phyloP scores from a whole-genome alignment of 768 basidiomycete genomes.

The Pleurotus cornucopiae region DNA sequence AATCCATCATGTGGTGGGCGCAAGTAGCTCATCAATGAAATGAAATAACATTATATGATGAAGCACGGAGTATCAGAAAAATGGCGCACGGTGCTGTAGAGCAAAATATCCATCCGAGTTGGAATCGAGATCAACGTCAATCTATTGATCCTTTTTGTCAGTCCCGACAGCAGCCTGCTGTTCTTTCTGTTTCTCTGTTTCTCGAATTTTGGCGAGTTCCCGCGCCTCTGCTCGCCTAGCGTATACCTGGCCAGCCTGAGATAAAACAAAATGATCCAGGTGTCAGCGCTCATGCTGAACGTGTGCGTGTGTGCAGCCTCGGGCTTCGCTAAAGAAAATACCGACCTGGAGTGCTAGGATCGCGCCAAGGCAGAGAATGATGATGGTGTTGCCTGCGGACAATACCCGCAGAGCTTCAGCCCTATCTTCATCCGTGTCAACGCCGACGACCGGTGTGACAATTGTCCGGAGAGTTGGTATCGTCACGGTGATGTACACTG shows the following conservation, averaged over 20 bases:
- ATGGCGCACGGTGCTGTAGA: slow-evolving; percentile 7
- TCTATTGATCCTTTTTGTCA: slow-evolving; percentile 37
- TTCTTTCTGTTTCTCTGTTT: slow-evolving; percentile 27
- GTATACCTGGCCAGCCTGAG: slow-evolving; percentile 82
- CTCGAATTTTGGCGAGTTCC: slow-evolving; percentile 28
- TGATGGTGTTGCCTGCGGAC: slow-evolving; percentile 84
- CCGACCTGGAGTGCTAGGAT: slow-evolving; percentile 73
- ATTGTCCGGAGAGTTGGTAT: slow-evolving; percentile 77
- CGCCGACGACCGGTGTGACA: slow-evolving; percentile 47
- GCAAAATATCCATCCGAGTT: neutral
- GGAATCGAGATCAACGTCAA: neutral
- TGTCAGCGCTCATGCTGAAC: slow-evolving; percentile 2
- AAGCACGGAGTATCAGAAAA: neutral
- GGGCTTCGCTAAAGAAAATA: slow-evolving; percentile 12
- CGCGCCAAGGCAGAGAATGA: slow-evolving; percentile 61
- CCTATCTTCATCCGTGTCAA: slow-evolving; percentile 60
- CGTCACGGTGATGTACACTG: slow-evolving; percentile 81
- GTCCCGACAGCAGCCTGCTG: slow-evolving; percentile 19
- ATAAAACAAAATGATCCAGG: slow-evolving; percentile 9
- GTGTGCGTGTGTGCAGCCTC: neutral
- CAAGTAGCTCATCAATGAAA: neutral
- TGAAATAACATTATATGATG: neutral
- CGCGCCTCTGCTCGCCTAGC: slow-evolving; percentile 59
- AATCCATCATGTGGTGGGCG: neutral
- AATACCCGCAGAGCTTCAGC: slow-evolving; percentile 78